These are phyloP conservation scores for Aspergillus fumigatiaffinis DNA, from an alignment of 2,329 filamentous ascomycete genomes.

Conservation along the genomic window DNA sequence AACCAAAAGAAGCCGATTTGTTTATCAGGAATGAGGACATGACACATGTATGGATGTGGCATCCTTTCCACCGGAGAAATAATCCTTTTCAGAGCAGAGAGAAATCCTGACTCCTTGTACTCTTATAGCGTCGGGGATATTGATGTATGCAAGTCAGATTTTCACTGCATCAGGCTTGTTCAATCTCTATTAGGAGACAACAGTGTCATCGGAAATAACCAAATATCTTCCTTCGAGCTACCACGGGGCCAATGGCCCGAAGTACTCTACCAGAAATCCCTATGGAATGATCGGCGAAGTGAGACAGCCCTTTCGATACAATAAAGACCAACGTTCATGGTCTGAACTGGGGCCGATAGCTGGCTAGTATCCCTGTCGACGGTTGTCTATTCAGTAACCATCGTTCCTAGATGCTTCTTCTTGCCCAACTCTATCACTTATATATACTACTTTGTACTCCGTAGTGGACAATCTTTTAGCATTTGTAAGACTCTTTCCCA, in stretches of 20 bases:
- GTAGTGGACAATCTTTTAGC: too few relatives aligned
- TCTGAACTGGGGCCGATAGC: neutral
- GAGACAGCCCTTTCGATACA: neutral
- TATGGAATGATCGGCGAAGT: neutral
- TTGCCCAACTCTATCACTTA: neutral
- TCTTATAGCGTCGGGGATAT: neutral
- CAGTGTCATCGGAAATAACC: neutral
- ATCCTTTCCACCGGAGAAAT: neutral
- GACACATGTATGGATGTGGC: slow-evolving; percentile 10
- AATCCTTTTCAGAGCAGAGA: neutral
- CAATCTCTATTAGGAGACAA: neutral
- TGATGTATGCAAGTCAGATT: neutral
- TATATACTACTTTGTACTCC: neutral
- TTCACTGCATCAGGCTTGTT: neutral
- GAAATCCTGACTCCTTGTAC: neutral
- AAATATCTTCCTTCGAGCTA: neutral
- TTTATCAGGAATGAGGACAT: neutral
- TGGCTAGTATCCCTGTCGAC: neutral
- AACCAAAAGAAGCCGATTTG: neutral
- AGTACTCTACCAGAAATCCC: too few relatives aligned
- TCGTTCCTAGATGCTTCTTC: neutral
- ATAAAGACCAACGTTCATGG: neutral
- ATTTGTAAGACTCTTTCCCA: too few relatives aligned
- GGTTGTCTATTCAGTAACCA: neutral
- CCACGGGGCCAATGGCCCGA: neutral